Evolutionary conservation across 371 early-diverging fungal species (phyloP).

Genomic region (Haplosporangium sp.): DNA sequence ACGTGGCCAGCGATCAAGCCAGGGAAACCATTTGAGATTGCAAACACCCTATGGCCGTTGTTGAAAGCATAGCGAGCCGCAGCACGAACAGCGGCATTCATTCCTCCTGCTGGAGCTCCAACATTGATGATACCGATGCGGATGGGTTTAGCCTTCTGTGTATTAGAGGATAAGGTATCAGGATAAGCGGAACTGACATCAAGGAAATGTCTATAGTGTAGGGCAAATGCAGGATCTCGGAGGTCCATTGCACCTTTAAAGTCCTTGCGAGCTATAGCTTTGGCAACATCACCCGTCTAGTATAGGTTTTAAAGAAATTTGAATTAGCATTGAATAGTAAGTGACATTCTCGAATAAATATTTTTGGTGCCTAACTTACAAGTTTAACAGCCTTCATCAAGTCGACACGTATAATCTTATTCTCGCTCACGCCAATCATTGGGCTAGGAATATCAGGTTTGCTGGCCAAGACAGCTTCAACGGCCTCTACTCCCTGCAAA

Average conservation of each 20-base stretch:
- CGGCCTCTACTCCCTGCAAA: slow-evolving; percentile 94
- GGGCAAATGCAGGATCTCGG: slow-evolving; percentile 92
- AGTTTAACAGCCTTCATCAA: slow-evolving; percentile 94
- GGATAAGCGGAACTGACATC: slow-evolving; percentile 47
- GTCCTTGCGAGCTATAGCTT: slow-evolving; percentile 85
- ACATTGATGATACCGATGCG: slow-evolving; percentile 94
- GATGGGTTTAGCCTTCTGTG: slow-evolving; percentile 60
- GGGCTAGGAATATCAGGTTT: slow-evolving; percentile 89
- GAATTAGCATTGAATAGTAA: no score
- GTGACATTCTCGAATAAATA: no score
- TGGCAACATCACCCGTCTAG: slow-evolving; percentile 89
- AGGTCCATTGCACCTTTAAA: slow-evolving; percentile 92
- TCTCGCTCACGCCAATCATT: slow-evolving; percentile 92
- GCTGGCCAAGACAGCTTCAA: slow-evolving; percentile 93
- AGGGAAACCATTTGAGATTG: slow-evolving; percentile 94
- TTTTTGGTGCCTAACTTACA: slow-evolving; percentile 45
- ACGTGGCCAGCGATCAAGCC: slow-evolving; percentile 90
- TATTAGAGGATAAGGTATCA: background rate
- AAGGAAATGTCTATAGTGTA: slow-evolving; percentile 73
- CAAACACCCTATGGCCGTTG: slow-evolving; percentile 87
- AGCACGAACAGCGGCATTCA: slow-evolving; percentile 97
- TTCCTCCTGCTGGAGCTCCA: slow-evolving; percentile 98
- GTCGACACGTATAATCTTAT: slow-evolving; percentile 86
- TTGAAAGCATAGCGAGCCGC: slow-evolving; percentile 90
- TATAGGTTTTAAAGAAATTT: no score